These are phyloP conservation scores for Rhexocercosporidium sp. DNA, from an alignment of 2,329 filamentous ascomycete genomes.

Conservation along the genomic window DNA sequence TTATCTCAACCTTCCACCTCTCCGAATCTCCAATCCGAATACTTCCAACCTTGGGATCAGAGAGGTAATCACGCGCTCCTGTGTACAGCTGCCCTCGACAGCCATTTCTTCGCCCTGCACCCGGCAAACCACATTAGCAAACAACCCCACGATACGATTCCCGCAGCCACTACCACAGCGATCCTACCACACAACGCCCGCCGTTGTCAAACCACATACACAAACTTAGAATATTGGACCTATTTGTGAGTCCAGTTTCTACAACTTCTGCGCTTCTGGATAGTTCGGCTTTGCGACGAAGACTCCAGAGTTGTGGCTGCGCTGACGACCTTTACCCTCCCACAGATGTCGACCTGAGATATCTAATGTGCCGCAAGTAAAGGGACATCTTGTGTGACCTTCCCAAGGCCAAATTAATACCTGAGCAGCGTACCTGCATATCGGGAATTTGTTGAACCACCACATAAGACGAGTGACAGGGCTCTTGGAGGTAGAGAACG, in stretches of 20 bases:
- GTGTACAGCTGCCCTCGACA: conserved; percentile 16
- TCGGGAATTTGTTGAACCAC: conserved; percentile 31
- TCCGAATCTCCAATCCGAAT: not conserved
- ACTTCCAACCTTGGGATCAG: not conserved
- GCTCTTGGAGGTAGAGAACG: conserved; percentile 29
- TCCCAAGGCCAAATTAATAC: conserved; percentile 29
- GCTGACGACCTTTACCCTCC: conserved; percentile 19
- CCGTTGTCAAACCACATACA: conserved; percentile 4
- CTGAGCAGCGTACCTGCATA: conserved; percentile 40
- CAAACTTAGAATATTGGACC: not conserved
- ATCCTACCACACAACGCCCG: conserved; percentile 13
- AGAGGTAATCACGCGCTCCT: not conserved
- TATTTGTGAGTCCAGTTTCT: not conserved
- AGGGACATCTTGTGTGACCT: conserved; percentile 39
- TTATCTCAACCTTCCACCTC: not conserved
- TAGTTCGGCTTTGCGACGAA: not conserved
- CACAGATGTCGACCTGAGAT: conserved; percentile 37
- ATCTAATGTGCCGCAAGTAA: conserved; percentile 41
- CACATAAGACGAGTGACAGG: conserved; percentile 27
- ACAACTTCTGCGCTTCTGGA: not conserved
- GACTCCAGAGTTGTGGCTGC: not conserved
- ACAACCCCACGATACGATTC: conserved; percentile 18
- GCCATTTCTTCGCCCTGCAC: conserved; percentile 3
- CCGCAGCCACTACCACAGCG: conserved; percentile 8
- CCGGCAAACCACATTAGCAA: conserved; percentile 18